Evolutionary conservation across 1,284 basidiomycete species (phyloP), one percentile per base, ranked within the genome.

Genomic region (Puccinia horiana): DNA sequence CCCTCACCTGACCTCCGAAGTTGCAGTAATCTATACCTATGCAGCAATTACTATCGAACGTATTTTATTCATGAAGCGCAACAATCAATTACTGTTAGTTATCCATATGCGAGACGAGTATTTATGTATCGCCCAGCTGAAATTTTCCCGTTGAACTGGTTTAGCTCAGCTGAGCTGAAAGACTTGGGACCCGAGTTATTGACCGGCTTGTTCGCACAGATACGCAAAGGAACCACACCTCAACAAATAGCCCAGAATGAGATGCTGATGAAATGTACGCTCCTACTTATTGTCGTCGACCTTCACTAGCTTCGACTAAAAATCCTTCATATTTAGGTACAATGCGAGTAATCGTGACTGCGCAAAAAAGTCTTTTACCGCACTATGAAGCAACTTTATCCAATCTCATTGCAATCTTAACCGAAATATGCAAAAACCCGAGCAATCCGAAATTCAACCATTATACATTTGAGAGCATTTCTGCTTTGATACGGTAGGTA

Each of bases 191-290:
- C 91, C 32, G 89, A 90, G 69, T 90, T 98, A 82, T 88, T 99
- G 54, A 90, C 92, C 85, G 92, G 92, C 2, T 88, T 98, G 3
- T 90, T 99, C 84, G 88, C 88, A 61, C 95, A 93, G 86, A 93
- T 98, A 76, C 93, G 95, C 86, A 88, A 89, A 56, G 93, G 92
- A n/a, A 90, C 90, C 0, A 93, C 94, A 0, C 92, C 96, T 0
- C 94, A 98, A 86, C 97, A 97, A 89, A 91, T 98, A 40, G 94
- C 97, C 0, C 96, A 98, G 87, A 99, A 99, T 86, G 96, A 99
- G 87, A 94, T 97, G 88, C 88, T 98, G 77, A 98, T 98, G 94
- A 96, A 95, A 89, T 97, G 96, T 94, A 32, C 6, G 65, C 35
- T 81, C n/a, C n/a, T 16, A 54, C 35, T 54, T 29, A 9, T 44